Conservation (phyloP, 1,139 yeast species). For the Wickerhamomyces sp. region DNA sequence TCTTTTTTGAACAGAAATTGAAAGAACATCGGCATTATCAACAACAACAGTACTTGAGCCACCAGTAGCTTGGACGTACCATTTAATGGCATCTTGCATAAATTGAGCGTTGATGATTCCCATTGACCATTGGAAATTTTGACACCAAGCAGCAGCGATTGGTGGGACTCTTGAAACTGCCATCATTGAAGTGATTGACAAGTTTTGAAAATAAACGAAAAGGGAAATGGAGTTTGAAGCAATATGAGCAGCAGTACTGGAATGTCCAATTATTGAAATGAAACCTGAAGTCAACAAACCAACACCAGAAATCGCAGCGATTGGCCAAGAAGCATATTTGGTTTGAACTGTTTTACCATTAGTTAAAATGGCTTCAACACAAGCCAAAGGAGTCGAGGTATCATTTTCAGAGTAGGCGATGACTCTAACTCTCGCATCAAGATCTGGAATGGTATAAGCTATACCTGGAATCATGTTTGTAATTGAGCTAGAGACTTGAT, state of each 20-base stretch:
- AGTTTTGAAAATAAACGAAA: conserved; percentile 88
- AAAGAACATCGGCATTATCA: conserved; percentile 44
- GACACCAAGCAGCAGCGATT: conserved; percentile 97
- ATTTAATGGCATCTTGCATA: conserved; percentile 80
- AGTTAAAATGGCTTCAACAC: conserved; percentile 83
- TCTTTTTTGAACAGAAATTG: conserved; percentile 77
- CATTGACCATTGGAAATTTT: conserved; percentile 94
- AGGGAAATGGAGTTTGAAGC: conserved; percentile 92
- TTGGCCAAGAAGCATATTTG: conserved; percentile 93
- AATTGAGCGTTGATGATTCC: conserved; percentile 80
- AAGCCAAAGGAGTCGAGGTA: conserved; percentile 56
- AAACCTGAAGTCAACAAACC: conserved; percentile 87
- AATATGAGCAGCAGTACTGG: conserved; percentile 92
- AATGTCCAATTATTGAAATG: conserved; percentile 82
- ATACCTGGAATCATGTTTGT: conserved; percentile 63
- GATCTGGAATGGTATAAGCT: conserved; percentile 87
- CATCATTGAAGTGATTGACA: conserved; percentile 94
- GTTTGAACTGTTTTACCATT: conserved; percentile 96
- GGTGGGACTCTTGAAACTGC: conserved; percentile 93
- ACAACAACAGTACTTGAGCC: conserved; percentile 78
- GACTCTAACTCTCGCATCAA: conserved; percentile 88
- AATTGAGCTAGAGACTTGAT: conserved; percentile 39
- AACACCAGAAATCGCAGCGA: conserved; percentile 84
- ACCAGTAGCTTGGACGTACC: conserved; percentile 98
- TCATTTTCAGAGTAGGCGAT: conserved; percentile 49